Evolutionary conservation across 805 yeast genomes (phyloP).

Genomic region (Candida morakotiae): DNA sequence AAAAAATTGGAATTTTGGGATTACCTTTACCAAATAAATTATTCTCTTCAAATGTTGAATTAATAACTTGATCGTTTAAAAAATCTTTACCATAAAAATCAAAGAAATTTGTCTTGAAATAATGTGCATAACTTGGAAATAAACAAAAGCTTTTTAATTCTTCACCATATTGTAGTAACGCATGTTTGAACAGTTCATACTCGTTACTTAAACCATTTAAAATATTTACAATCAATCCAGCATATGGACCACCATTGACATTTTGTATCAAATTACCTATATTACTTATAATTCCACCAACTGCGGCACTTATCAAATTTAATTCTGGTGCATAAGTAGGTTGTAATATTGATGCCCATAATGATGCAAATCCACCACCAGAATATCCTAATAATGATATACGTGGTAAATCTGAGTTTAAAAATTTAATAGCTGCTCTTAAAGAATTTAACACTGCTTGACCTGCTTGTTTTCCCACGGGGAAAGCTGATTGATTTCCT

Average conservation of each 20-base stretch:
- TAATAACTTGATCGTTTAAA: conserved; percentile 11
- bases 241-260: conserved; percentile 21
- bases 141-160: conserved; percentile 6
- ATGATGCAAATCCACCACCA: conserved; percentile 34
- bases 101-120: conserved; percentile 9
- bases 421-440: conserved; percentile 21
- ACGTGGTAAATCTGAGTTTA: conserved; percentile 10
- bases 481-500: conserved; percentile 27
- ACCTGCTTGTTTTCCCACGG: conserved; percentile 29
- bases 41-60: conserved; percentile 15
- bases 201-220: conserved; percentile 27
- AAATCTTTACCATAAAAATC: conserved; percentile 12
- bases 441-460: conserved; percentile 27
- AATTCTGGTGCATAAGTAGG: conserved; percentile 36
- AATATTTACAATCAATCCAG: conserved; percentile 28
- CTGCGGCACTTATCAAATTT: conserved; percentile 26
- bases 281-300: conserved; percentile 34
- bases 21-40: conserved; percentile 12
- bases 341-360: conserved; percentile 36
- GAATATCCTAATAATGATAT: conserved; percentile 33
- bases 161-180: conserved; percentile 4
- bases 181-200: conserved; percentile 18
- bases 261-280: conserved; percentile 21
- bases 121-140: conserved; percentile 7
- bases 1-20: conserved; percentile 21